Percentiles rank a stretch among this genome's conserved stretches.
Conservation (phyloP, 2,329 filamentous ascomycete genomes). For the Zymoseptoria ardabiliae region DNA sequence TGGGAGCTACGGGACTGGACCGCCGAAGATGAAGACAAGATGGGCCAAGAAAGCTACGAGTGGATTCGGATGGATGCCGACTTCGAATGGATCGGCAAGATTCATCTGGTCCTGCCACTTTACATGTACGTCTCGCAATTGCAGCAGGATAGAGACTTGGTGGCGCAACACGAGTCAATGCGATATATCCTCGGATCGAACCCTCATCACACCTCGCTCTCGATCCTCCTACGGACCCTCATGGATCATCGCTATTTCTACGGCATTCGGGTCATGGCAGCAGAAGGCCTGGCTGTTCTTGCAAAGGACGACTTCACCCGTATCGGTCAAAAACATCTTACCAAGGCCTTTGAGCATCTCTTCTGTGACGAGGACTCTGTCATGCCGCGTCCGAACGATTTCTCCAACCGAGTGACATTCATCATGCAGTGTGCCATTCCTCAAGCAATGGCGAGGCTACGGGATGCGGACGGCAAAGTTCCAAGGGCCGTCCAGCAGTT, state of each 20-base stretch:
- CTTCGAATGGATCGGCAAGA: constrained; percentile 92
- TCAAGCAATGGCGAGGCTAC: constrained; percentile 68
- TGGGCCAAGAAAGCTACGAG: constrained; percentile 95
- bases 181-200: constrained; percentile 31
- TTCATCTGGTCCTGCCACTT: constrained; percentile 73
- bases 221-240: constrained; percentile 79
- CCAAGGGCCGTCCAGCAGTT: constrained; percentile 74
- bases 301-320: constrained; percentile 52
- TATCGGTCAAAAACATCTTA: constrained; percentile 75
- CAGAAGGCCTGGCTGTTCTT: constrained; percentile 68
- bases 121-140: constrained; percentile 99
- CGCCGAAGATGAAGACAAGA: constrained; percentile 75
- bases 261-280: constrained; percentile 81
- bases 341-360: constrained; percentile 77
- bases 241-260: constrained; percentile 91
- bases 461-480: constrained; percentile 67
- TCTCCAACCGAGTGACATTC: constrained; percentile 78
- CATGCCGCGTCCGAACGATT: constrained; percentile 85
- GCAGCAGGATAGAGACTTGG: constrained; percentile 93
- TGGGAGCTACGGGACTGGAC: constrained; percentile 90
- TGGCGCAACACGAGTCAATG: constrained; percentile 61
- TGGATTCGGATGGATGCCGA: constrained; percentile 98
- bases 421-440: constrained; percentile 78
- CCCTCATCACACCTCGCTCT: constrained; percentile 75
- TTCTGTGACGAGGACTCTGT: constrained; percentile 62